A percentile compares a stretch with the other conserved stretches of the same genome.
phyloP scores from a whole-genome alignment of 768 basidiomycete species.

The Inosperma sp. region DNA sequence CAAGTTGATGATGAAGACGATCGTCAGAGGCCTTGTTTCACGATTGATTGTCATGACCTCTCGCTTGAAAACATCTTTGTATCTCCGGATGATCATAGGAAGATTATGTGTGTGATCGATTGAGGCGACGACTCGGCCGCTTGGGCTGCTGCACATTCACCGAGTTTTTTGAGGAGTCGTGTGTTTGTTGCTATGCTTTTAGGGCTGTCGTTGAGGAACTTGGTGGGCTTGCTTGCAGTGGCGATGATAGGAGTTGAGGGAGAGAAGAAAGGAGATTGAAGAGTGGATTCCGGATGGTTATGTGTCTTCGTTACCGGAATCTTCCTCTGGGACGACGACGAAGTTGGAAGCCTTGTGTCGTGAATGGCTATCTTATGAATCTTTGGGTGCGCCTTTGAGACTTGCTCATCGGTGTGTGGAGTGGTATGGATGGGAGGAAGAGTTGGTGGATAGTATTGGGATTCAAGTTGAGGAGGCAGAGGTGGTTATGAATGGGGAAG shows the following conservation, averaged over 20 bases:
- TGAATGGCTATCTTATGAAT: conserved; percentile 76
- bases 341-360: conserved; percentile 40
- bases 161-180: conserved; percentile 73
- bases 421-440: conserved; percentile 93
- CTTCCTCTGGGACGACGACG: no score
- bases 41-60: conserved; percentile 80
- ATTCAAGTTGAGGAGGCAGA: conserved; percentile 65
- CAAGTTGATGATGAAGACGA: no score
- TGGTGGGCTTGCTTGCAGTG: conserved; percentile 40
- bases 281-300: no score
- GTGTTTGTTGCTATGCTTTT: conserved; percentile 67
- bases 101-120: conserved; percentile 80
- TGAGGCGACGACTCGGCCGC: conserved; percentile 83
- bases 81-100: conserved; percentile 58
- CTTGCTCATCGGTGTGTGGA: conserved; percentile 78
- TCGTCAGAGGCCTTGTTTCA: conserved; percentile 64
- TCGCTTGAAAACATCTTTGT: conserved; percentile 85
- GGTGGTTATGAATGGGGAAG: no score
- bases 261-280: no score
- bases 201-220: conserved; percentile 55
- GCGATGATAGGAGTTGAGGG: no score
- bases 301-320: no score
- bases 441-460: conserved; percentile 71
- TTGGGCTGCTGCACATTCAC: conserved; percentile 81
- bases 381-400: conserved; percentile 58